Evolutionary conservation across 306 rosid genomes (phyloP).

Genomic region (Mimosa pudica): DNA sequence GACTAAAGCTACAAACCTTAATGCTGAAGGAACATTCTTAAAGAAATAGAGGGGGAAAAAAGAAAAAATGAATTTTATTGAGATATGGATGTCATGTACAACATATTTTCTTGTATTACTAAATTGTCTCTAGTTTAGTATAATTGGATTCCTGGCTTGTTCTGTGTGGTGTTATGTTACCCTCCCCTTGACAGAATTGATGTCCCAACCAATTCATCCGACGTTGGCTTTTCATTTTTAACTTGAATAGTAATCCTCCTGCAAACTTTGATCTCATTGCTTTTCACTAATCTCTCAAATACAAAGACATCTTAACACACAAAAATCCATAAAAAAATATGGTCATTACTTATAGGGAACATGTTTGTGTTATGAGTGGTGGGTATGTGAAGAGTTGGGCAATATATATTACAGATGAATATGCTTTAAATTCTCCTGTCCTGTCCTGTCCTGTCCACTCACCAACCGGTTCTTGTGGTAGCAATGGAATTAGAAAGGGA

Average conservation of each 20-base stretch:
- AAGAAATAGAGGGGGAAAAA: not conserved
- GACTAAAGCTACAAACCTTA: not conserved
- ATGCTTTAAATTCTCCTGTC: not conserved
- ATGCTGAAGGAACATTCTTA: not conserved
- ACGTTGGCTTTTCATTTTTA: not conserved
- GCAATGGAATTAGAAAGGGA: conserved; percentile 18
- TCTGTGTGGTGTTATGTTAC: conserved; percentile 37
- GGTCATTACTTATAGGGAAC: not conserved
- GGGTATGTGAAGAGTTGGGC: not conserved
- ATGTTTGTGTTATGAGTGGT: not conserved
- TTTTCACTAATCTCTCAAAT: conserved; percentile 5
- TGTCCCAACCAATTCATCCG: conserved; percentile 8
- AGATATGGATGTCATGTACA: not conserved
- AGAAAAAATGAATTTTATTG: not conserved
- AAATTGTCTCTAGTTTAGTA: not conserved
- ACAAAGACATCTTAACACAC: conserved; percentile 2
- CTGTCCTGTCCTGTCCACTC: not conserved
- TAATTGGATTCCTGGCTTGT: conserved; percentile 26
- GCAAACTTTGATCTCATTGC: not conserved
- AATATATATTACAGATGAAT: not conserved
- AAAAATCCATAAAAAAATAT: not conserved
- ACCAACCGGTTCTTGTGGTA: conserved; percentile 1
- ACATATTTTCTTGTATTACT: not conserved
- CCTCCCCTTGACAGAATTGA: not conserved
- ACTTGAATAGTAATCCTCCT: not conserved